Conservation (phyloP, 1,284 basidiomycete species). For the Cryptococcus amylolentus region DNA sequence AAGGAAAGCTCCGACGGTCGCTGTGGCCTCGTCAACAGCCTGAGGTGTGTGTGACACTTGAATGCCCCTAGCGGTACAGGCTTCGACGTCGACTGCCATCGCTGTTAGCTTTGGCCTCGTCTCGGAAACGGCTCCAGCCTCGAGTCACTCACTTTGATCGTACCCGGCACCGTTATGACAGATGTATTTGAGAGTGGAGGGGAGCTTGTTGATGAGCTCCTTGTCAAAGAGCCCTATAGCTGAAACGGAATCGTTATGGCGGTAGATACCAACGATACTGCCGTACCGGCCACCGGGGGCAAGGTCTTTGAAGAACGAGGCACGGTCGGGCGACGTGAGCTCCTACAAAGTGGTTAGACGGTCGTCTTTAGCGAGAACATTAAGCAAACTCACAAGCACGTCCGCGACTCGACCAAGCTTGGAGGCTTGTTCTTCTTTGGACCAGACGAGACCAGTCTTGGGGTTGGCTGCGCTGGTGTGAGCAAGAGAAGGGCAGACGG, state of each 20-base stretch:
- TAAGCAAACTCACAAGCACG: conserved; percentile 60
- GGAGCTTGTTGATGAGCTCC: conserved; percentile 67
- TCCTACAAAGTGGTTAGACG: conserved; percentile 47
- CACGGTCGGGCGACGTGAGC: conserved; percentile 64
- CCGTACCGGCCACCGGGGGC: conserved; percentile 63
- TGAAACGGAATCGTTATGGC: conserved; percentile 51
- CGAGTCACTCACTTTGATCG: conserved; percentile 33
- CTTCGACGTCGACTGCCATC: conserved; percentile 61
- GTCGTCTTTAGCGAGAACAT: background rate
- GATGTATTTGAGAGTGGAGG: conserved; percentile 72
- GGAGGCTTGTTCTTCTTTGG: conserved; percentile 65
- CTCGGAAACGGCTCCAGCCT: background rate
- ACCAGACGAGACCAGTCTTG: conserved; percentile 64
- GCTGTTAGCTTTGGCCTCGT: conserved; percentile 4
- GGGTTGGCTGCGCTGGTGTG: conserved; percentile 28
- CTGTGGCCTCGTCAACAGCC: conserved; percentile 87
- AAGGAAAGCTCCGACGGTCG: conserved; percentile 81
- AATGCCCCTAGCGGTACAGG: conserved; percentile 72
- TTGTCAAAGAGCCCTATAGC: conserved; percentile 73
- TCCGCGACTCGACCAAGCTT: conserved; percentile 68
- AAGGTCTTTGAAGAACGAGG: conserved; percentile 66
- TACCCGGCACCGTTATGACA: conserved; percentile 92
- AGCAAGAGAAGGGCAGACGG: background rate
- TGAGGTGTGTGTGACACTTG: conserved; percentile 84
- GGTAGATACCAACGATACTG: conserved; percentile 72